These are phyloP conservation scores for Euphorbia tirucalli DNA, from an alignment of 345 rosid genomes.

Conservation along the genomic window DNA sequence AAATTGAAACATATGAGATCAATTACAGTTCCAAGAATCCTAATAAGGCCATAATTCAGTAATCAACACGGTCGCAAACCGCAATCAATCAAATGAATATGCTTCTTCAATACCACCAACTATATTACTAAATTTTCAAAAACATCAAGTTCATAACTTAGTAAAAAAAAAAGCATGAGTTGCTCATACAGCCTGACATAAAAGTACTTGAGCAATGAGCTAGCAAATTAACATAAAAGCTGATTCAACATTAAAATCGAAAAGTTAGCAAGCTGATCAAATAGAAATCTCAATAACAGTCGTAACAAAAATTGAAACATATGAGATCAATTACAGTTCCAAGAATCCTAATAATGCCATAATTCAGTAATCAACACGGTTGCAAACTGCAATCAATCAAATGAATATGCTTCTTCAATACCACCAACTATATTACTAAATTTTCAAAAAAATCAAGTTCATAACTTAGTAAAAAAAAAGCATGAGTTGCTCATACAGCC, in stretches of 20 bases:
- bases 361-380: background rate
- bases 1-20: background rate
- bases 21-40: background rate
- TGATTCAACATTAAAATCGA: constrained; percentile 4
- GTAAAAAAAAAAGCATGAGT: background rate
- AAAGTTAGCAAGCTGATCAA: background rate
- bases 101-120: background rate
- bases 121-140: background rate
- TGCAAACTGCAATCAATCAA: background rate
- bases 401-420: background rate
- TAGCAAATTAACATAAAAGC: background rate
- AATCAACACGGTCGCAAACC: background rate
- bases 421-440: background rate
- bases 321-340: background rate
- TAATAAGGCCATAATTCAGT: background rate
- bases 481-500: background rate
- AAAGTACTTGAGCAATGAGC: background rate
- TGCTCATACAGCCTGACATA: background rate
- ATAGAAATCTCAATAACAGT: background rate
- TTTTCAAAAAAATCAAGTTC: background rate
- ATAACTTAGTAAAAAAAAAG: background rate
- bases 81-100: background rate
- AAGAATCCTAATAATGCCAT: background rate
- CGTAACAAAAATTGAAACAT: background rate
- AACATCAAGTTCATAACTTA: background rate